A percentile compares a stretch with the other conserved stretches of the same genome.
Conservation (phyloP, 2,329 filamentous ascomycete genomes). For the Beauveria bassiana region DNA sequence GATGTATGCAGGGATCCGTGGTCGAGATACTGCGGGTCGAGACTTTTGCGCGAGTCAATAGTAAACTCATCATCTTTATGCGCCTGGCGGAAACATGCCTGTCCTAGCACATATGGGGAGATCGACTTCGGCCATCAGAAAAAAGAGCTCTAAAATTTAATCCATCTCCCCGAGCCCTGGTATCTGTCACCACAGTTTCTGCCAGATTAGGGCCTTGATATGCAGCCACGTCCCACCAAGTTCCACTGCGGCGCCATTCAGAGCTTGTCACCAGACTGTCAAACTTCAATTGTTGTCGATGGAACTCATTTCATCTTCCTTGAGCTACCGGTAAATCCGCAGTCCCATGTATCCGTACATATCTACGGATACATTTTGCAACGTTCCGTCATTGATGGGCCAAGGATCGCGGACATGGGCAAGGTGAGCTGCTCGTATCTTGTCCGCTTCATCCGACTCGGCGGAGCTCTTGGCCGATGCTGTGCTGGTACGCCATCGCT, state of each 20-base stretch:
- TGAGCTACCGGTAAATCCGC: neutral
- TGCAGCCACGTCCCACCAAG: constrained; percentile 3
- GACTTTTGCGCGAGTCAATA: neutral
- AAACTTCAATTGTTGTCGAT: neutral
- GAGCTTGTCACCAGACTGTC: neutral
- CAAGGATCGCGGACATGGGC: neutral
- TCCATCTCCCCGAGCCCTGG: neutral
- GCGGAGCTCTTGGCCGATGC: too few relatives aligned
- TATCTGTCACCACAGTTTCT: constrained; percentile 5
- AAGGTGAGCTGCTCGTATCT: neutral
- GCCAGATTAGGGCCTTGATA: neutral
- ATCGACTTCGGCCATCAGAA: neutral
- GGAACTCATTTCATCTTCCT: neutral
- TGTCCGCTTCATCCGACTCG: neutral
- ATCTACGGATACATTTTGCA: neutral
- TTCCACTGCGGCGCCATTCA: neutral
- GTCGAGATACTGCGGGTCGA: constrained; percentile 5
- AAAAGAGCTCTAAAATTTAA: neutral
- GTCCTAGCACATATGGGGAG: neutral
- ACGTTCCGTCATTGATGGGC: neutral
- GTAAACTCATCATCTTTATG: neutral
- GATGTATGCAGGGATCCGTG: constrained; percentile 6
- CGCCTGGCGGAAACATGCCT: neutral
- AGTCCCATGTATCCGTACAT: neutral
- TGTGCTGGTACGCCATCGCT: too few relatives aligned